Conservation (phyloP, 2,329 filamentous ascomycete genomes). For the Alternaria brassicae region DNA sequence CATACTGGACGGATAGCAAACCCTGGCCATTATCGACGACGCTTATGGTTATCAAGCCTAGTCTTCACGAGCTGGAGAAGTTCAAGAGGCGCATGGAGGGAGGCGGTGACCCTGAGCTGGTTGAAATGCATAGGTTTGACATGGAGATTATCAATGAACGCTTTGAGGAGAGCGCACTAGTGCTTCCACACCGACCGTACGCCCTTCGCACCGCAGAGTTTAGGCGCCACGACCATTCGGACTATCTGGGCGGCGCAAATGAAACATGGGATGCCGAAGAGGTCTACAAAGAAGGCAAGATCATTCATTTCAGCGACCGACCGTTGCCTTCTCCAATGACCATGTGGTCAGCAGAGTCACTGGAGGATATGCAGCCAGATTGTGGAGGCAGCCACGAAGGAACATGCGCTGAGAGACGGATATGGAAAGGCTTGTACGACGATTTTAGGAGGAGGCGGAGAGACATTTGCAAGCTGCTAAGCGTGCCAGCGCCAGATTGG, state of each 20-base stretch:
- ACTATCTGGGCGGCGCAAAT: constrained; percentile 60
- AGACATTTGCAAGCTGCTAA: constrained; percentile 51
- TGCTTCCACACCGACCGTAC: constrained; percentile 70
- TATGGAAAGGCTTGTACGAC: constrained; percentile 56
- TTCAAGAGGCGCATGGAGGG: constrained; percentile 42
- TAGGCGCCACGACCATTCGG: constrained; percentile 59
- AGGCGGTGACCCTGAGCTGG: constrained; percentile 38
- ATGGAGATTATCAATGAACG: constrained; percentile 73
- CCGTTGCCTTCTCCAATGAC: constrained; percentile 72
- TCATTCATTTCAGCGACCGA: constrained; percentile 76
- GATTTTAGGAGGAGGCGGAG: constrained; percentile 53
- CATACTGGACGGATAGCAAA: constrained; percentile 70
- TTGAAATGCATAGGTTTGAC: constrained; percentile 59
- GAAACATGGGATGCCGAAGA: constrained; percentile 67
- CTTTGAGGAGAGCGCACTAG: constrained; percentile 64
- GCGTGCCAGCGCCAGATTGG: constrained; percentile 51
- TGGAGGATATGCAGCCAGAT: constrained; percentile 55
- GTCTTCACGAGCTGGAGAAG: constrained; percentile 57
- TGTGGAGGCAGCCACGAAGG: constrained; percentile 47
- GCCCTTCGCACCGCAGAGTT: constrained; percentile 70
- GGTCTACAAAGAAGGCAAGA: constrained; percentile 66
- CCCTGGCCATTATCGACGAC: constrained; percentile 65
- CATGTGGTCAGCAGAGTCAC: constrained; percentile 52
- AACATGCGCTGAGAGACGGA: constrained; percentile 49
- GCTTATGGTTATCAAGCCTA: constrained; percentile 68